These are phyloP conservation scores for Melaleuca quinquenervia DNA, from an alignment of 345 rosid species.

Conservation along the genomic window DNA sequence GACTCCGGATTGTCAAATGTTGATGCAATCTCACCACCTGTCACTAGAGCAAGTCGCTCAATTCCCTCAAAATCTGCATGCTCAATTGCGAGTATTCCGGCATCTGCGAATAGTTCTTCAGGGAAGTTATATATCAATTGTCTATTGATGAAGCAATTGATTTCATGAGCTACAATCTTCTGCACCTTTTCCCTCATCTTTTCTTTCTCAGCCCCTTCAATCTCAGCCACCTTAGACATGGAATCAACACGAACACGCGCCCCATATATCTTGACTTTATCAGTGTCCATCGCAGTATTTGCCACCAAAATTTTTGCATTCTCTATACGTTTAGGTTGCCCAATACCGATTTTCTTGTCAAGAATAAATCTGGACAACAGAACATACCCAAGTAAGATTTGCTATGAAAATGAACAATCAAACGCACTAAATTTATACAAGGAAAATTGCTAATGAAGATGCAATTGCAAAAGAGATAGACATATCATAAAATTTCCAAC, in stretches of 20 bases:
- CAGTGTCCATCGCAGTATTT: conserved; percentile 99
- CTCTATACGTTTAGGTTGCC: conserved; percentile 95
- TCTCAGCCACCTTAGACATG: conserved; percentile 93
- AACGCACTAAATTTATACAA: neutral
- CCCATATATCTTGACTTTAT: conserved; percentile 96
- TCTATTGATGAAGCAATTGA: conserved; percentile 98
- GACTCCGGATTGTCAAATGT: conserved; percentile 99
- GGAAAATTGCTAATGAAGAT: neutral
- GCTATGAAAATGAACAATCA: neutral
- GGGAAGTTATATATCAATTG: conserved; percentile 97
- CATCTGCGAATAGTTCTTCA: conserved; percentile 94
- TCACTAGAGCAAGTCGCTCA: conserved; percentile 85
- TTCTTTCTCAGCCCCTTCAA: conserved; percentile 98
- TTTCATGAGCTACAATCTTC: conserved; percentile 83
- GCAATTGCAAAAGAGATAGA: neutral
- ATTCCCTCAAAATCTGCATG: conserved; percentile 99
- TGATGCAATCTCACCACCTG: conserved; percentile 97
- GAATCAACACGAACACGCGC: conserved; percentile 99
- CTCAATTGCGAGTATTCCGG: conserved; percentile 96
- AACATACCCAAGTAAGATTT: neutral
- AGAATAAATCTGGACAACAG: conserved; percentile 64
- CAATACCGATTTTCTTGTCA: conserved; percentile 97
- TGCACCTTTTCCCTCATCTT: conserved; percentile 98
- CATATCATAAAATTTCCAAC: neutral
- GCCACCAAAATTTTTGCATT: conserved; percentile 96